Evolutionary conservation across 495 filamentous ascomycete species (phyloP).

Genomic region (Podospora pseudoanserina): DNA sequence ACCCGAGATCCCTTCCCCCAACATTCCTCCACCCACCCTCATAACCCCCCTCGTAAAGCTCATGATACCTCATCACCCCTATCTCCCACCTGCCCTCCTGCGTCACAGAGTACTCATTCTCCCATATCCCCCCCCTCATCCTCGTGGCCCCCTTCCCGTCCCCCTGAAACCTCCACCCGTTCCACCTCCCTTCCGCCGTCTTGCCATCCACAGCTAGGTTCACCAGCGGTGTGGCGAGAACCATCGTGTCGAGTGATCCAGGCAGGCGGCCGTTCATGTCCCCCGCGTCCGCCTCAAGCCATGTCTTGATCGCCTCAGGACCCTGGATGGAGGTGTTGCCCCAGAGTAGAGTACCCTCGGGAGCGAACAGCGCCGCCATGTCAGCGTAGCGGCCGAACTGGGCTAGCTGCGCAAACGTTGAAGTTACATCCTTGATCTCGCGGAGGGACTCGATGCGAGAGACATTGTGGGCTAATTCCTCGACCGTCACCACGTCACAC

Average conservation of each 20-base stretch:
- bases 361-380: conserved; percentile 20
- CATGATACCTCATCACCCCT: conserved; percentile 19
- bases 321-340: conserved; percentile 11
- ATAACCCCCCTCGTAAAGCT: conserved; percentile 18
- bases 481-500: background rate
- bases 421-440: conserved; percentile 22
- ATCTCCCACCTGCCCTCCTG: conserved; percentile 13
- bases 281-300: conserved; percentile 14
- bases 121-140: conserved; percentile 21
- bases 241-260: conserved; percentile 15
- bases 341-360: conserved; percentile 18
- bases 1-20: conserved; percentile 12
- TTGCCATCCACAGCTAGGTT: conserved; percentile 19
- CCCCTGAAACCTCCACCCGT: conserved; percentile 17
- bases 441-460: conserved; percentile 18
- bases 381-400: conserved; percentile 15
- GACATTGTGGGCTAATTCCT: conserved; percentile 8
- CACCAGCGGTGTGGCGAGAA: conserved; percentile 17
- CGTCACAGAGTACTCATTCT: conserved; percentile 20
- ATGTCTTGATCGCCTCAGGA: conserved; percentile 16
- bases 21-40: conserved; percentile 18
- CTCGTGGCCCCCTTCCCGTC: conserved; percentile 16
- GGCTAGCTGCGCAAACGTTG: conserved; percentile 21
- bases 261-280: conserved; percentile 19
- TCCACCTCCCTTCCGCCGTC: conserved; percentile 19